Conservation (phyloP, 2,329 filamentous ascomycete genomes). For the Sphaerulina vaccinii region DNA sequence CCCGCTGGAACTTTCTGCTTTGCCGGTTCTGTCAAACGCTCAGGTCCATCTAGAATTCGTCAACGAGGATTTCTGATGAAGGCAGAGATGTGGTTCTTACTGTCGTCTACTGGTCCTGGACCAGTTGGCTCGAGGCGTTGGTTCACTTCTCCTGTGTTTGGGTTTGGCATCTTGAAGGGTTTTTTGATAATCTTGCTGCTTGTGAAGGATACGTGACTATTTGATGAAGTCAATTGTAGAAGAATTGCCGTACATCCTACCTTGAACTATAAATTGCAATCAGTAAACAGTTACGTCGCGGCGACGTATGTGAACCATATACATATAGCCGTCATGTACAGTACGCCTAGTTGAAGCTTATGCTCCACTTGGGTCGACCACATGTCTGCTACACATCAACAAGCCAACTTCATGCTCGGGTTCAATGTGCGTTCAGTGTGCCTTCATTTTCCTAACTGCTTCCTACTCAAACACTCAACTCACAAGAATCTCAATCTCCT, state of each 20-base stretch:
- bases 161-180: slow-evolving; percentile 16
- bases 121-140: slow-evolving; percentile 12
- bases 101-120: slow-evolving; percentile 6
- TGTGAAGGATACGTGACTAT: neutral
- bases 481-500: too few species aligned
- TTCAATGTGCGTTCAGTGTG: too few species aligned
- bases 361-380: too few species aligned
- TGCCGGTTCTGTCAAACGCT: neutral
- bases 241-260: too few species aligned
- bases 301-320: slow-evolving; percentile 5
- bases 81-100: neutral
- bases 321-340: slow-evolving; percentile 5
- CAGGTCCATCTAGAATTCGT: neutral
- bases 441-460: too few species aligned
- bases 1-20: slow-evolving; percentile 7
- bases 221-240: neutral
- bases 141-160: slow-evolving; percentile 16
- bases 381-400: too few species aligned
- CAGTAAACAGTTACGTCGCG: slow-evolving; percentile 2
- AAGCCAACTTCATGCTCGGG: too few species aligned
- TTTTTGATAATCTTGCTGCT: neutral
- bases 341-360: slow-evolving; percentile 1
- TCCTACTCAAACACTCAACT: too few species aligned
- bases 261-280: neutral
- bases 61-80: neutral